phyloP scores from a whole-genome alignment of 1,284 basidiomycete genomes.

The Salmacisia buchloeana region DNA sequence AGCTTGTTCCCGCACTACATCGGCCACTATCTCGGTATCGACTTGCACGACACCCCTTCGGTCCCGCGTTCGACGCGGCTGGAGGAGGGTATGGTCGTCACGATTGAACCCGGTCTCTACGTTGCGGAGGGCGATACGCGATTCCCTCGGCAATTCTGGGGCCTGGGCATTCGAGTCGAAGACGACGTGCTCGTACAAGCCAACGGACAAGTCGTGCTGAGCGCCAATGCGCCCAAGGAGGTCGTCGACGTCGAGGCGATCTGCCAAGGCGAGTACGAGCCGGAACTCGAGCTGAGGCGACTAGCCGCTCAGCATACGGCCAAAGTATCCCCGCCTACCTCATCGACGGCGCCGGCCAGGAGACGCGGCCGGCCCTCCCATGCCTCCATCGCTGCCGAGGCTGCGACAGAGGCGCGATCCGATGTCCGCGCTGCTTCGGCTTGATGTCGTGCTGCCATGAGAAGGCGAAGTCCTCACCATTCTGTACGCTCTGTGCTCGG shows the following conservation, averaged over 20 bases:
- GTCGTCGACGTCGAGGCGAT: constrained; percentile 44
- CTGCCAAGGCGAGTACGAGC: constrained; percentile 17
- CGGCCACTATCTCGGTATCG: constrained; percentile 77
- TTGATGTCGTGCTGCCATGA: no score
- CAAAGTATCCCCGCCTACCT: background rate
- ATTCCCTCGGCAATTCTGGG: constrained; percentile 40
- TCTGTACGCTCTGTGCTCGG: no score
- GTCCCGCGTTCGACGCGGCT: constrained; percentile 34
- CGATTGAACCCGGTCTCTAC: constrained; percentile 47
- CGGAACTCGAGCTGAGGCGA: background rate
- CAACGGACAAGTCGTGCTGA: constrained; percentile 31
- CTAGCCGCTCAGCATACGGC: background rate
- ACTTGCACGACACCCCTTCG: constrained; percentile 45
- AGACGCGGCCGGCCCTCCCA: background rate
- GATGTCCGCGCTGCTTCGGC: no score
- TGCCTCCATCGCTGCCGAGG: no score
- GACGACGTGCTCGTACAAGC: constrained; percentile 44
- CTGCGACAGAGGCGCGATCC: no score
- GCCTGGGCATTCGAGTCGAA: constrained; percentile 47
- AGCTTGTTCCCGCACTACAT: constrained; percentile 79
- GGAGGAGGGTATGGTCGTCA: constrained; percentile 38
- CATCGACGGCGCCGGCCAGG: background rate
- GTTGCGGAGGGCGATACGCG: constrained; percentile 21
- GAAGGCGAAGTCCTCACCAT: no score
- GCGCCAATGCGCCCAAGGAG: constrained; percentile 40